Evolutionary conservation across 768 basidiomycete genomes (phyloP), one percentile per base, ranked within the genome.

Genomic region (Baorangia bicolor): DNA sequence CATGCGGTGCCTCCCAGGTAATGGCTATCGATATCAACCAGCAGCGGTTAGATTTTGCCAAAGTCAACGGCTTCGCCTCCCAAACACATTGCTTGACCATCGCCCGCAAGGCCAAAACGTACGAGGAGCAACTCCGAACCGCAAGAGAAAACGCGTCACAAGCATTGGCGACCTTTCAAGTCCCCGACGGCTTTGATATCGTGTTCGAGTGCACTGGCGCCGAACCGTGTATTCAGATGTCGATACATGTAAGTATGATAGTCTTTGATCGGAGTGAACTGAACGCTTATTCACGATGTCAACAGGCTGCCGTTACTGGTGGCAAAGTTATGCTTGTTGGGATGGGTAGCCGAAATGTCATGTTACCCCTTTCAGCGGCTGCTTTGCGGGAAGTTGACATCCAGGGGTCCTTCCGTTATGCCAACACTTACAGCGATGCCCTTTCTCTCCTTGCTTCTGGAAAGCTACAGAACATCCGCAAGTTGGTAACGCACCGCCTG

Each of bases 141-240:
- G 85, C 86, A n/a, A 84, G 83, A 69, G 83, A 85, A 55, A 80
- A 73, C 60, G 77, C 82, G 9, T 70, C 75, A 39, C 65, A 70
- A 9, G 80, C 82, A 7, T 76, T 92, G 54, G 65, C 74, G 46
- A 70, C 77, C 50, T 90, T 92, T 66, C 75, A 72, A 56, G 74
- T 79, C 56, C 77, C 77, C 23, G 86, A 92, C 27, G 96, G 96
- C 30, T 96, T 93, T 73, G 94, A 97, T 70, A 78, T 91, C 66
- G 88, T 98, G 46, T 91, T 95, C 66, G 95, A 98, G 72, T 98
- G 95, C 74, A 94, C 94, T 13, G 95, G 95, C 58, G 93, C 92
- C 2, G 94, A 96, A 71, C 79, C 85, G 34, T 92, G 90, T 67
- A 92, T 96, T 67, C 93, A 96, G 69, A 87, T 92, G 84, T 87